A percentile compares a stretch with the other conserved stretches of the same genome.
Evolutionary conservation across 306 rosid species (phyloP).

Genomic region (Chamaecrista fasciculata): DNA sequence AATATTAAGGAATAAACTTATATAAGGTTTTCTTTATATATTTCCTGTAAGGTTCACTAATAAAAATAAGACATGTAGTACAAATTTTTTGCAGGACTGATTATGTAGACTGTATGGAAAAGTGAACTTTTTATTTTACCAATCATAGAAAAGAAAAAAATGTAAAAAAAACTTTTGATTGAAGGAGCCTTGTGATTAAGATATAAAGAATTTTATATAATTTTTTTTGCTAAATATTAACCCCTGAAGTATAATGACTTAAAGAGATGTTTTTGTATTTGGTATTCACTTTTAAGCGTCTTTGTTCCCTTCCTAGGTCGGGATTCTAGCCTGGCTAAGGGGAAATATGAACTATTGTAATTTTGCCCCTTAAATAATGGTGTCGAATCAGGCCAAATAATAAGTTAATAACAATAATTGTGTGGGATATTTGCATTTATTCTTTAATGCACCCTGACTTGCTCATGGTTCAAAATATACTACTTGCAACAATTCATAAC

Average conservation of each 20-base stretch:
- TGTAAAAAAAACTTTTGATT: no score
- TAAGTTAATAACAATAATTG: not conserved
- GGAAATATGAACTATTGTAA: not conserved
- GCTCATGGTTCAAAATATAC: not conserved
- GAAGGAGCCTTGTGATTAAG: no score
- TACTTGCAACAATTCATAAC: not conserved
- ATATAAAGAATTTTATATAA: no score
- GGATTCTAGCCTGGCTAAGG: not conserved
- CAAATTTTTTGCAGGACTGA: no score
- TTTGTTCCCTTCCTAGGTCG: slow-evolving; percentile 1
- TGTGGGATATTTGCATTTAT: slow-evolving; percentile 8
- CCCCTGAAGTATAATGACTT: not conserved
- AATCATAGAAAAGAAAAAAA: no score
- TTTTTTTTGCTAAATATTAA: no score
- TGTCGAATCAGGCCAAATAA: not conserved
- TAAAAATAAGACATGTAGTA: no score
- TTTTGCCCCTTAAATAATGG: not conserved
- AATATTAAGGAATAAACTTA: no score
- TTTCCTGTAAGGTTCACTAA: no score
- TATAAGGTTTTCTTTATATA: no score
- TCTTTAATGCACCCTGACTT: not conserved
- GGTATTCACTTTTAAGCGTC: not conserved
- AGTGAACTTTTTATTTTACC: no score
- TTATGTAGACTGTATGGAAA: no score
- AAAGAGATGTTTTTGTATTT: not conserved